A percentile compares a stretch with the other conserved stretches of the same genome.
Evolutionary conservation across 73 alveolate species (phyloP).

Genomic region (Stentor coeruleus): DNA sequence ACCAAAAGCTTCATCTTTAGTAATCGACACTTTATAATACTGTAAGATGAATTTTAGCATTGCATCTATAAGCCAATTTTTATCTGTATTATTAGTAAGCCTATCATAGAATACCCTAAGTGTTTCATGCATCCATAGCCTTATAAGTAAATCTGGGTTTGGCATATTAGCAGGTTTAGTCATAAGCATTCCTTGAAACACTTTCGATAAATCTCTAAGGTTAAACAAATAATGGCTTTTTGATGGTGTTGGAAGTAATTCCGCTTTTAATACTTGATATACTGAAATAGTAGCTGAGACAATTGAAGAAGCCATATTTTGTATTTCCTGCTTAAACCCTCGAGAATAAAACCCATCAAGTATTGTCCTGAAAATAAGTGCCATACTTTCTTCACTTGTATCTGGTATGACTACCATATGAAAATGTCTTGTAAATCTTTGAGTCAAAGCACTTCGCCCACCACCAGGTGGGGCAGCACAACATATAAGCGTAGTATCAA

Average conservation of each 20-base stretch:
- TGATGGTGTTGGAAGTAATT: conserved; percentile 97
- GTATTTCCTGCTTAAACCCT: conserved; percentile 67
- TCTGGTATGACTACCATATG: conserved; percentile 82
- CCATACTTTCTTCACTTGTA: conserved; percentile 77
- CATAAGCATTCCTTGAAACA: conserved; percentile 76
- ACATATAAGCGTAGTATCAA: conserved; percentile 94
- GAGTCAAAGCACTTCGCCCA: conserved; percentile 95
- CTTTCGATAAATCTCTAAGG: conserved; percentile 89
- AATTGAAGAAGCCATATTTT: conserved; percentile 60
- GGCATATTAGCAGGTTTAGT: conserved; percentile 41
- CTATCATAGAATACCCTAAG: conserved; percentile 99
- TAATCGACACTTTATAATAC: conserved; percentile 69
- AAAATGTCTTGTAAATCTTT: conserved; percentile 97
- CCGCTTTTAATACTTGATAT: conserved; percentile 79
- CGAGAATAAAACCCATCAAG: conserved; percentile 92
- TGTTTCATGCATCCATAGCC: conserved; percentile 98
- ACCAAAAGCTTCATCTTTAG: conserved; percentile 81
- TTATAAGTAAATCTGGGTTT: conserved; percentile 55
- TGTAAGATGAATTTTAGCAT: conserved; percentile 60
- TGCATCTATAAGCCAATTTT: conserved; percentile 81
- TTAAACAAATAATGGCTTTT: conserved; percentile 97
- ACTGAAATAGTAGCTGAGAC: conserved; percentile 77
- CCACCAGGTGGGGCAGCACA: conserved; percentile 96
- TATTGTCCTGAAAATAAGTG: conserved; percentile 81
- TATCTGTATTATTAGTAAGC: conserved; percentile 91